These are phyloP conservation scores for Metschnikowia santaceciliae DNA, from an alignment of 805 yeast species.

Conservation along the genomic window DNA sequence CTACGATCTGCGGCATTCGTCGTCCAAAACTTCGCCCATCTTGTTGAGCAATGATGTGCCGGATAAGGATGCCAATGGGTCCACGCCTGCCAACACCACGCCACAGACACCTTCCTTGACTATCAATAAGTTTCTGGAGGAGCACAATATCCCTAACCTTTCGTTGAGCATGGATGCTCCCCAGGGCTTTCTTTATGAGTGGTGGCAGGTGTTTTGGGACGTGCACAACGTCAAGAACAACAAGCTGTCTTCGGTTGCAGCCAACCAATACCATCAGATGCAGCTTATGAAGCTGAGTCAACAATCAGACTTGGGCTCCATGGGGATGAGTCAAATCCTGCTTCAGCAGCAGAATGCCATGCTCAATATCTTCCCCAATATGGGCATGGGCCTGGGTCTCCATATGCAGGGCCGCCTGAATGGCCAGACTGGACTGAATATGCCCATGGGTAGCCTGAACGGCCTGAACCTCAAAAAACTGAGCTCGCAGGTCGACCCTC, in stretches of 20 bases:
- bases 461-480: neutral
- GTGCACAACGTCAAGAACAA: slow-evolving; percentile 73
- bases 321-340: slow-evolving; percentile 17
- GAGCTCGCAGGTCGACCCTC: slow-evolving; percentile 8
- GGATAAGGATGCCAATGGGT: slow-evolving; percentile 3
- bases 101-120: slow-evolving; percentile 25
- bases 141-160: slow-evolving; percentile 45
- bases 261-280: slow-evolving; percentile 68
- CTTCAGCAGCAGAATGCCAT: slow-evolving; percentile 2
- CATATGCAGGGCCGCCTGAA: slow-evolving; percentile 2
- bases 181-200: slow-evolving; percentile 81
- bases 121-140: slow-evolving; percentile 28
- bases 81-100: slow-evolving; percentile 15
- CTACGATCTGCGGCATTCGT: slow-evolving; percentile 8
- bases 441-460: slow-evolving; percentile 1
- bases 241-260: slow-evolving; percentile 29
- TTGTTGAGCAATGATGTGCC: slow-evolving; percentile 7
- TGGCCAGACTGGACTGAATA: neutral
- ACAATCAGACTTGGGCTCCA: slow-evolving; percentile 43
- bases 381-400: slow-evolving; percentile 20
- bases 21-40: slow-evolving; percentile 21
- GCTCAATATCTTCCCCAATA: slow-evolving; percentile 7
- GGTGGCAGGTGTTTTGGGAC: slow-evolving; percentile 98
- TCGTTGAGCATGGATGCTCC: slow-evolving; percentile 73
- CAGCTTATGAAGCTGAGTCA: slow-evolving; percentile 57